Evolutionary conservation across 1,284 basidiomycete genomes (phyloP), one percentile per base, ranked within the genome.

Genomic region (Flammula alnicola): DNA sequence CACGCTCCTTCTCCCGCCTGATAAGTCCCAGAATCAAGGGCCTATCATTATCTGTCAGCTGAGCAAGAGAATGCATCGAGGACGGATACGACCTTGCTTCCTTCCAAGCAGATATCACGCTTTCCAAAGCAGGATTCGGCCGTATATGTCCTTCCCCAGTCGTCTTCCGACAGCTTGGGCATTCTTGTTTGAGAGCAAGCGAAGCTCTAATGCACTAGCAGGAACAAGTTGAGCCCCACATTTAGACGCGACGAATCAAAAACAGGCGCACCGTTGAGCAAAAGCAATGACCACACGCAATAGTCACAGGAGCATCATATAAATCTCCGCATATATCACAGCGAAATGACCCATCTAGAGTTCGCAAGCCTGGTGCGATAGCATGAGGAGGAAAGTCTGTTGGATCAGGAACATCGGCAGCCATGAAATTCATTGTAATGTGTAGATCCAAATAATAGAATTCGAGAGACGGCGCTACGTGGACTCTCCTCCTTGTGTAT

Each of bases 221-320:
- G 40, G 27, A 31, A 51, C 46, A 22, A 47, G 41, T 16, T 37
- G 27, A 23, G 23, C 35, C 14, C 23, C 36, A 17, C 16, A 30
- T 19, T 31, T 33, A 29, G 12, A 19, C 16, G 31, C 16, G 9
- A 14, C 26, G 14, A 37, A 17, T 11, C 31, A 11, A 38, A 20
- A 31, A n/a, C 43, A 47, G 19, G 65, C 84, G 58, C 59, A 91
- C 89, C 59, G 81, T 63, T 14, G 88, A 89, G 68, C 89, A 91
- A 62, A 90, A 91, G 48, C 81, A 83, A 59, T 91, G 89, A 0
- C 86, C 87, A 60, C 88, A 91, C 2, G 67, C 64, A 4, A 91
- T 74, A 5, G 82, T 79, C 29, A 91, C 81, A 6, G 88, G 88
- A 0, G 76, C 88, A 43, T 81, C 79, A 60, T 80, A 87, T 35